Conservation (phyloP, 129 eudicot species). For the Flaveria brownii region DNA sequence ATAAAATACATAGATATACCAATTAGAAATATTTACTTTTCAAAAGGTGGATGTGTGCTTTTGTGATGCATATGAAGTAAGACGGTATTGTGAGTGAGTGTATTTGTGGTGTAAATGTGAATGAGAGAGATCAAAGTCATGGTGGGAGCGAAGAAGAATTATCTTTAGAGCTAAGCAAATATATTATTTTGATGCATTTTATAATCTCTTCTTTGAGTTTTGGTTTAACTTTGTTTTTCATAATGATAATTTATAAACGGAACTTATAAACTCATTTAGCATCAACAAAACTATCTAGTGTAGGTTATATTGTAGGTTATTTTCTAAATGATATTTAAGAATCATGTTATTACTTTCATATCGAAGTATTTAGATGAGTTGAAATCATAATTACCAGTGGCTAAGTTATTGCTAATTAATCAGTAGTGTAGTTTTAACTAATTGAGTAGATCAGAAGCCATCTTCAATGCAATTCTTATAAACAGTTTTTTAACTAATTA, state of each 20-base stretch:
- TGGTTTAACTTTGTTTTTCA: neutral
- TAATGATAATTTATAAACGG: neutral
- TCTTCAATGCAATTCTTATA: too few relatives aligned
- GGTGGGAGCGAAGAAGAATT: neutral
- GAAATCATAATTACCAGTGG: too few relatives aligned
- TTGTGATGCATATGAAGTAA: slow-evolving; percentile 15
- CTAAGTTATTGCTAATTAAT: too few relatives aligned
- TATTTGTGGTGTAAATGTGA: slow-evolving; percentile 12
- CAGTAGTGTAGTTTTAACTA: too few relatives aligned
- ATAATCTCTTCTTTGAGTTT: neutral
- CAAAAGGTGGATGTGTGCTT: slow-evolving; percentile 4
- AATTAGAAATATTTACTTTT: slow-evolving; percentile 7
- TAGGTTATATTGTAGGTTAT: too few relatives aligned
- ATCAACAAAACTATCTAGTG: too few relatives aligned
- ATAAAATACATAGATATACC: neutral
- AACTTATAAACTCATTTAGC: too few relatives aligned
- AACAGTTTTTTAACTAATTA: too few relatives aligned
- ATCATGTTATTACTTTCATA: too few relatives aligned
- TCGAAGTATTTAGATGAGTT: too few relatives aligned
- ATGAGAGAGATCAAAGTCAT: slow-evolving; percentile 7
- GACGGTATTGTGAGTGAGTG: slow-evolving; percentile 7
- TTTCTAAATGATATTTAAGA: too few relatives aligned
- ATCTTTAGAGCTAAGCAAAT: neutral
- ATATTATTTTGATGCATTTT: neutral
- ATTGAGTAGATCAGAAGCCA: too few relatives aligned